Evolutionary conservation across 495 filamentous ascomycete species (phyloP), one percentile per base, ranked within the genome.

Genomic region (Tuber aestivum): DNA sequence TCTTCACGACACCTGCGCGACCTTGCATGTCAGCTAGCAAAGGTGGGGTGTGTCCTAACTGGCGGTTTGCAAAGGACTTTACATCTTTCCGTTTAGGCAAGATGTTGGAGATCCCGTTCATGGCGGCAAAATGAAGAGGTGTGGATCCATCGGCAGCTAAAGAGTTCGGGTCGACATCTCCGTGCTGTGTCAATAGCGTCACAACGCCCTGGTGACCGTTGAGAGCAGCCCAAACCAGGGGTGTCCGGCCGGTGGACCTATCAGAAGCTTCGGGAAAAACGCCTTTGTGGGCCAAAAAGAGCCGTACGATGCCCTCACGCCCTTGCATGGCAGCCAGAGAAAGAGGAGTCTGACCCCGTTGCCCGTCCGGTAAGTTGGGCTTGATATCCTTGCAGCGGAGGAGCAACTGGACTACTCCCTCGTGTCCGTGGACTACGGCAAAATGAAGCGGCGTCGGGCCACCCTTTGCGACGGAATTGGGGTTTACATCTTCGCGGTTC

Each of bases 91-190:
- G 90, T 80, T 97, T 94, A 35, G 97, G 87, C 41, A 98, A 85
- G 18, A 91, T 86, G 81, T 97, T 96, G 14, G 92, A 92, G 81
- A 97, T 97, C 40, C 89, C 87, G 83, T 97, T 97, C 44, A 93
- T 97, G 92, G 97, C 97, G 23, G 95, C 95, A 93, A 94, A 98
- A 93, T 97, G 97, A 78, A 98, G 86, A 27, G 95, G 90, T 80
- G 92, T 98, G 84, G 97, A 94, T 79, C 91, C 89, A 37, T 72
- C 78, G 37, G 45, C 72, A 16, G 73, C 78, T 35, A 65, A 65
- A 35, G 27, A 65, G 56, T 65, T 65, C 56, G 56, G 56, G 82
- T 97, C 92, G 42, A 97, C 92, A 75, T 93, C 89, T 20, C 92
- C 6, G 56, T 27, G 56, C 56, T 65, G 56, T 14, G 32, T 16